Evolutionary conservation across 169 alveolate species (phyloP), one percentile per base, ranked within the genome.

Genomic region (Plasmodium yoelii): DNA sequence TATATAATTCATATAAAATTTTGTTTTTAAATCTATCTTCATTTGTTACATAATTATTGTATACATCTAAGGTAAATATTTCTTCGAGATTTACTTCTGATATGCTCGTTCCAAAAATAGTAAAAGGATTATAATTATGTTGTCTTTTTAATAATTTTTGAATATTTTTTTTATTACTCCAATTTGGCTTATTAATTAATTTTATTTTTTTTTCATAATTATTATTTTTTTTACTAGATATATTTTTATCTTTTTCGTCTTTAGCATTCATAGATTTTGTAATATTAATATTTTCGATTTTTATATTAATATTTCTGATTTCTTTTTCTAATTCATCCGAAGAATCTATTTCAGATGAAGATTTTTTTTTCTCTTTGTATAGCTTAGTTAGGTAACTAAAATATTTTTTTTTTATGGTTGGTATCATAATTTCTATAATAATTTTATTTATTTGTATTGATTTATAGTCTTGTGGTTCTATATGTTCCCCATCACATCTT

Each of bases 141-240:
- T 77, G 88, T 13, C 47, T 77, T 22, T 51, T 46, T 64, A 77
- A 59, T 65, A 77, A 67, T 77, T 63, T 51, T 65, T 77, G 63
- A 63, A 77, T 63, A 57, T 77, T 77, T 22, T 63, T 15, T 64
- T 61, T 42, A 61, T 77, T 44, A 22, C 77, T 51, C 88, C 88
- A 77, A 22, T 64, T 49, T 1, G 88, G 88, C 53, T 64, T 77
- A 49, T 63, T 61, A 63, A 77, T 61, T 63, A 77, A 51, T 77
- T 77, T 77, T 28, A 77, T 77, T 77, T 77, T 77, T 47, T 77
- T 77, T 77, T 77, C 88, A 63, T 77, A 77, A 77, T 55, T 28
- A 44, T 56, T 46, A 47, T n/a, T 13, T 18, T 49, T 18, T 26
- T 12, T 51, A 13, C 49, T 18, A 5, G 65, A 24, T 10, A 63